phyloP scores from a whole-genome alignment of 2,329 filamentous ascomycete genomes.

The Lachnellula suecica region DNA sequence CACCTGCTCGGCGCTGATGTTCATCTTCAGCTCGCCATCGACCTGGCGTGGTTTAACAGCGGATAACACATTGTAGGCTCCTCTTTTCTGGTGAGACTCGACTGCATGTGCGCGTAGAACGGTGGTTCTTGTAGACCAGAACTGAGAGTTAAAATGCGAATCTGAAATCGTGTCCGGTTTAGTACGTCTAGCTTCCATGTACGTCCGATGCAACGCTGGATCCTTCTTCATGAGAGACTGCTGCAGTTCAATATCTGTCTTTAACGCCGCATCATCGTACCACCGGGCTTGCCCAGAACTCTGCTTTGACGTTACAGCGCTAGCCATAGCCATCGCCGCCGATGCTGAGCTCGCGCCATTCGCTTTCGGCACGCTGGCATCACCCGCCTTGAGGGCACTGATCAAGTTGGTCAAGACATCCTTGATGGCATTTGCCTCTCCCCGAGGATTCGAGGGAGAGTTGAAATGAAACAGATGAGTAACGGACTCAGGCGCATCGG shows the following conservation, averaged over 20 bases:
- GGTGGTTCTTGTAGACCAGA: conserved; percentile 89
- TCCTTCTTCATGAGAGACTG: conserved; percentile 85
- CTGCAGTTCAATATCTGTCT: conserved; percentile 77
- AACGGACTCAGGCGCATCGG: conserved; percentile 57
- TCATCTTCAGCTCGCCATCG: conserved; percentile 74
- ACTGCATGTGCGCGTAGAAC: conserved; percentile 88
- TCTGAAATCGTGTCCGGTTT: conserved; percentile 83
- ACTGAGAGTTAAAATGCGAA: conserved; percentile 82
- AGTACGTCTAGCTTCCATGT: conserved; percentile 78
- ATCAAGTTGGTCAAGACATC: conserved; percentile 79
- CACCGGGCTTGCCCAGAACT: conserved; percentile 54
- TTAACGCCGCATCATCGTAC: conserved; percentile 80
- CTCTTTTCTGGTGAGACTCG: conserved; percentile 80
- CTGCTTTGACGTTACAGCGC: conserved; percentile 56
- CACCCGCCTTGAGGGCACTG: conserved; percentile 48
- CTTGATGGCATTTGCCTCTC: conserved; percentile 83
- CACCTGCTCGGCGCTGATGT: conserved; percentile 88
- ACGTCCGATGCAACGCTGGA: conserved; percentile 73
- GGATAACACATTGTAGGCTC: conserved; percentile 90
- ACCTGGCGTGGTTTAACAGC: conserved; percentile 80
- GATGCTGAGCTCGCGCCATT: conserved; percentile 48
- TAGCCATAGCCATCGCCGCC: conserved; percentile 76
- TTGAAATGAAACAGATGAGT: conserved; percentile 90
- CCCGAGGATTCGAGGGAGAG: conserved; percentile 69
- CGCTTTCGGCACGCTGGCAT: conserved; percentile 30